A percentile compares a stretch with the other conserved stretches of the same genome.
Conservation (phyloP, 345 rosid genomes). For the Capsella bursapastoris region DNA sequence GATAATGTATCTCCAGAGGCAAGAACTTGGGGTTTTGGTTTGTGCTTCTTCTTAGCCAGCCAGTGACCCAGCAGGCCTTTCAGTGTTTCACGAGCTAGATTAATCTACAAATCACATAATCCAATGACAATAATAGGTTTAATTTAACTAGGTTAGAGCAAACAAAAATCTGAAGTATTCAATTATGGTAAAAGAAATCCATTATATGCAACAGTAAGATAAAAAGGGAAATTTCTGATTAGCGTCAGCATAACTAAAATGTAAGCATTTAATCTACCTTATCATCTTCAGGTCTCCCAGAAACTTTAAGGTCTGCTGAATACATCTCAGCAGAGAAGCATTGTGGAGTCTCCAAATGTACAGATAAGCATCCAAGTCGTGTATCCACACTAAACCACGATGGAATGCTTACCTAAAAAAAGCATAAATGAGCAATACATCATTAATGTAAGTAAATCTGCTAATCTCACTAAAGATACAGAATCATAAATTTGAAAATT, state of each 20-base stretch:
- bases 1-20: constrained; percentile 73
- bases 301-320: constrained; percentile 87
- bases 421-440: constrained; percentile 22
- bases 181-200: constrained; percentile 19
- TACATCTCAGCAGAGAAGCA: constrained; percentile 99
- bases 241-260: constrained; percentile 28
- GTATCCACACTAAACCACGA: constrained; percentile 97
- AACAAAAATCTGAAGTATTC: constrained; percentile 9
- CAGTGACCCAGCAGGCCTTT: constrained; percentile 94
- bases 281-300: constrained; percentile 97
- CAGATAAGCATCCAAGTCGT: constrained; percentile 91
- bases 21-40: constrained; percentile 65
- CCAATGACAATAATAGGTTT: constrained; percentile 24
- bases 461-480: constrained; percentile 8
- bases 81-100: constrained; percentile 95
- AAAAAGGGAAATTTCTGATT: not conserved
- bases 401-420: constrained; percentile 92
- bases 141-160: constrained; percentile 17
- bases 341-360: constrained; percentile 97
- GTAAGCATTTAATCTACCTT: constrained; percentile 57
- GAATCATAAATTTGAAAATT: constrained; percentile 5
- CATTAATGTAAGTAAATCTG: constrained; percentile 19
- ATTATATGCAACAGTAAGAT: constrained; percentile 9
- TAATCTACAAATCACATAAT: constrained; percentile 63
- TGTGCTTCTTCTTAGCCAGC: constrained; percentile 84